Base-by-base conservation (phyloP, 2,329 filamentous ascomycete genomes). In the Sporothrix humicola region DNA sequence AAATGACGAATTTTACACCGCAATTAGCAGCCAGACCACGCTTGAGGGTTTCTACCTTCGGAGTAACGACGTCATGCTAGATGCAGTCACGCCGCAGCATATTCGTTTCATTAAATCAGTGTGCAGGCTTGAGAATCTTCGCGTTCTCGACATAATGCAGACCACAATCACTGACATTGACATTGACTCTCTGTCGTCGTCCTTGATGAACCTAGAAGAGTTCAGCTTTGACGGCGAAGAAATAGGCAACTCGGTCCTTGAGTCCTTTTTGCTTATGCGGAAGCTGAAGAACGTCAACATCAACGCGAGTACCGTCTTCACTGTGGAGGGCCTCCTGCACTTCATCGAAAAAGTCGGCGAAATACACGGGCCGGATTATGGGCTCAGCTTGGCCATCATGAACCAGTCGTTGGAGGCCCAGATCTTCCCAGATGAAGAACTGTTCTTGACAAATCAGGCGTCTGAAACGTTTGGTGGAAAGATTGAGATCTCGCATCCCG, bases 171-270 rank as follows among this genome's bases (percentile, higher is more conserved):
- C 80, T 0, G 81, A 85, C 8, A 79, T 82, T 9, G 85, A 91
- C 54, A 81, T 91, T 48, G 78, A 82, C 12, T 77, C 77, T 2
- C 82, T 92, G 17, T 82, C 85, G 31, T 74, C 78, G 1, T 79
- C 82, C 10, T 80, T 90, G 10, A 80, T 80, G 0, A 78, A 82
- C 17, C 82, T 92, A 0, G 87, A 90, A 76, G 85, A 88, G 13
- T 79, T 92, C 15, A 85, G 83, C 61, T 85, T 91, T 68, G 85
- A 84, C 59, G 89, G 89, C 59, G 86, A 86, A 17, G 79, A 87
- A 26, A 83, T 85, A 5, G 86, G 89, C 74, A 82, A 84, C 48
- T 78, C 79, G 3, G 78, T 89, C 13, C 82, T 86, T 12, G 79
- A 79, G 6, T 74, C 76, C 0, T 73, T 84, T 0, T 72, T 77